Evolutionary conservation across 2,329 filamentous ascomycete species (phyloP).

Genomic region (Cephalotrichum gorgonifer): DNA sequence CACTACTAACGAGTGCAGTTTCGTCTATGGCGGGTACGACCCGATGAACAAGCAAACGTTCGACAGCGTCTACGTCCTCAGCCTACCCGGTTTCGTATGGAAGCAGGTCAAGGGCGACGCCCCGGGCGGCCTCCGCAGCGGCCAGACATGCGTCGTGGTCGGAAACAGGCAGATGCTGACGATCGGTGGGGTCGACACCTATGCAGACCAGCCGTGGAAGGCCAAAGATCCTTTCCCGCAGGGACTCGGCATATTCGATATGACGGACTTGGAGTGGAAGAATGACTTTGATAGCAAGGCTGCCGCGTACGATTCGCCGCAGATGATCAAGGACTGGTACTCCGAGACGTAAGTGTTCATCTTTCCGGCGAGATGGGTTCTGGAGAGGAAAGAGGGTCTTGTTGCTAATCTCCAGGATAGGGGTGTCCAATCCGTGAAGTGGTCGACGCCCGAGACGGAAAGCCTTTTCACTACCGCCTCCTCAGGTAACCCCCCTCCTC

Average conservation of each 20-base stretch:
- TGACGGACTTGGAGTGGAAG: conserved; percentile 5
- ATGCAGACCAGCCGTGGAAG: neutral
- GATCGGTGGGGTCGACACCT: conserved; percentile 1
- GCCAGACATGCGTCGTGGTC: conserved; percentile 5
- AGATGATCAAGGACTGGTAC: conserved; percentile 2
- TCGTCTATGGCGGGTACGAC: conserved; percentile 9
- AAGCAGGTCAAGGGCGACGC: conserved; percentile 5
- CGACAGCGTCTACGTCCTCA: conserved; percentile 8
- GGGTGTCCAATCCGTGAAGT: neutral
- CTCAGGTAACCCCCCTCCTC: neutral
- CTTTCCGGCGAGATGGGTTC: neutral
- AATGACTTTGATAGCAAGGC: neutral
- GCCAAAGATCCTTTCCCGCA: conserved; percentile 1
- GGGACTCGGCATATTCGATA: conserved; percentile 5
- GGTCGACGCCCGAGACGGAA: conserved; percentile 6
- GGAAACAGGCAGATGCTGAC: conserved; percentile 9
- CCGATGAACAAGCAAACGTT: neutral
- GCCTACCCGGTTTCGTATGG: conserved; percentile 9
- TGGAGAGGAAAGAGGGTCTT: neutral
- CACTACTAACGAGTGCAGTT: conserved; percentile 1
- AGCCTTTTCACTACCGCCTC: neutral
- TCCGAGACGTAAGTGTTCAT: neutral
- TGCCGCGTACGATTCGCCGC: conserved; percentile 2
- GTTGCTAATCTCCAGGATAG: neutral
- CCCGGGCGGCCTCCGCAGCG: neutral